phyloP scores from a whole-genome alignment of 441 rosid genomes.

The Mallotus repandus region DNA sequence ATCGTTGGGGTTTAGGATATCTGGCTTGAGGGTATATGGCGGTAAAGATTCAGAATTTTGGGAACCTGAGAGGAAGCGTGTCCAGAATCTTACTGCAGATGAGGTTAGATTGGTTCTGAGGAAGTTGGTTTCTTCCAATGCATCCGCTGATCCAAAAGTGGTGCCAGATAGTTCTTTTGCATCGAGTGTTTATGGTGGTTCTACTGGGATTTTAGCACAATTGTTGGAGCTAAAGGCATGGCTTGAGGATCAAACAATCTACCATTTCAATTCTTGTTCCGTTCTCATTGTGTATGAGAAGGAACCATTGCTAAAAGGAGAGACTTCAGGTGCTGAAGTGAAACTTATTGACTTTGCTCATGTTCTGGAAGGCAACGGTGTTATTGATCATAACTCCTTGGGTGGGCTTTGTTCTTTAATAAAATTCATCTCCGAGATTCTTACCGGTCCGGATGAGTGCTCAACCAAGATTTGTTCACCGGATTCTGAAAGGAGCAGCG shows the following conservation, averaged over 20 bases:
- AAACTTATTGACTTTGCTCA: slow-evolving; percentile 98
- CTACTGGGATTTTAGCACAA: slow-evolving; percentile 69
- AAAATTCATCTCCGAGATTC: slow-evolving; percentile 70
- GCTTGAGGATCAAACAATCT: slow-evolving; percentile 86
- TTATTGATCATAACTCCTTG: slow-evolving; percentile 91
- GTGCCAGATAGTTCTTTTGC: slow-evolving; percentile 63
- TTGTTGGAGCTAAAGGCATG: slow-evolving; percentile 78
- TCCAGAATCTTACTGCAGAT: slow-evolving; percentile 41
- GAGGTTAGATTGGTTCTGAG: slow-evolving; percentile 55
- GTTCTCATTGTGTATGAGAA: slow-evolving; percentile 68
- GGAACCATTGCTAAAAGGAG: slow-evolving; percentile 42
- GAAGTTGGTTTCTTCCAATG: slow-evolving; percentile 81
- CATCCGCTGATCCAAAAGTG: slow-evolving; percentile 31
- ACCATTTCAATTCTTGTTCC: slow-evolving; percentile 91
- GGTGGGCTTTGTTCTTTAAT: slow-evolving; percentile 96
- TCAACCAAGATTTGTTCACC: slow-evolving; percentile 27
- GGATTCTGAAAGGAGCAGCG: slow-evolving; percentile 27
- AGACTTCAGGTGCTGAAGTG: slow-evolving; percentile 40
- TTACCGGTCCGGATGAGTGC: slow-evolving; percentile 45
- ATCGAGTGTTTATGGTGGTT: slow-evolving; percentile 56
- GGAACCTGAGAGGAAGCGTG: slow-evolving; percentile 65
- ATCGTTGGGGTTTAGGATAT: slow-evolving; percentile 71
- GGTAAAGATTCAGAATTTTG: slow-evolving; percentile 49
- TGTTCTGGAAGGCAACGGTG: slow-evolving; percentile 74
- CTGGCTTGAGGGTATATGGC: slow-evolving; percentile 63